Percentiles rank a stretch among this genome's conserved stretches.
Conservation (phyloP, 2,329 filamentous ascomycete genomes). For the Colletotrichum higginsianum region DNA sequence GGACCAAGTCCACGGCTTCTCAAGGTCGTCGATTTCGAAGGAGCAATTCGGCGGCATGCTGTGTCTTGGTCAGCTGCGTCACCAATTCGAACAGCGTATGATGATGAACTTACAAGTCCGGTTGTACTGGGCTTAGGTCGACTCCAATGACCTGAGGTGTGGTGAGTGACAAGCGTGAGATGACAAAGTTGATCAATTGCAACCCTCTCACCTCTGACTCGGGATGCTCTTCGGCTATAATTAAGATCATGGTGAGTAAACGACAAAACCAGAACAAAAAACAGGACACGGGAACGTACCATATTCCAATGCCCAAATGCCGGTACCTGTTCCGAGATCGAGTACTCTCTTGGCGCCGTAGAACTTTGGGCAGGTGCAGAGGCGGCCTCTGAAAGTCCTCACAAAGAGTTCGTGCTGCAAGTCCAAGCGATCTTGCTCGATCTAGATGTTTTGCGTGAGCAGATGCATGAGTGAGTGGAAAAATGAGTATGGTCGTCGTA, state of each 20-base stretch:
- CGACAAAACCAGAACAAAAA: not conserved
- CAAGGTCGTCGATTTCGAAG: conserved; percentile 59
- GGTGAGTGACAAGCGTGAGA: not conserved
- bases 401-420: conserved; percentile 55
- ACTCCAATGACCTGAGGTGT: conserved; percentile 32
- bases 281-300: conserved; percentile 25
- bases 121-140: conserved; percentile 40
- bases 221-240: conserved; percentile 49
- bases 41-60: conserved; percentile 60
- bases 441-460: not conserved
- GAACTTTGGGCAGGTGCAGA: conserved; percentile 49
- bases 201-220: conserved; percentile 47
- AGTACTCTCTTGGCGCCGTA: conserved; percentile 43
- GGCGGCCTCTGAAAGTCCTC: conserved; percentile 51
- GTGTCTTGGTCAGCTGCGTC: not conserved
- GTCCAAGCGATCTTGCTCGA: conserved; percentile 46
- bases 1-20: conserved; percentile 52
- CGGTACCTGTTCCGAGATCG: conserved; percentile 48
- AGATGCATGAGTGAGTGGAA: rapidly evolving
- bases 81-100: no score
- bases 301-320: conserved; percentile 49
- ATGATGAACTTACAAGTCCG: conserved; percentile 19
- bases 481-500: not conserved
- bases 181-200: not conserved
- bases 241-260: not conserved